Evolutionary conservation across 2,329 filamentous ascomycete genomes (phyloP), one percentile per base, ranked within the genome.

Genomic region (Fusarium tjaetaba): DNA sequence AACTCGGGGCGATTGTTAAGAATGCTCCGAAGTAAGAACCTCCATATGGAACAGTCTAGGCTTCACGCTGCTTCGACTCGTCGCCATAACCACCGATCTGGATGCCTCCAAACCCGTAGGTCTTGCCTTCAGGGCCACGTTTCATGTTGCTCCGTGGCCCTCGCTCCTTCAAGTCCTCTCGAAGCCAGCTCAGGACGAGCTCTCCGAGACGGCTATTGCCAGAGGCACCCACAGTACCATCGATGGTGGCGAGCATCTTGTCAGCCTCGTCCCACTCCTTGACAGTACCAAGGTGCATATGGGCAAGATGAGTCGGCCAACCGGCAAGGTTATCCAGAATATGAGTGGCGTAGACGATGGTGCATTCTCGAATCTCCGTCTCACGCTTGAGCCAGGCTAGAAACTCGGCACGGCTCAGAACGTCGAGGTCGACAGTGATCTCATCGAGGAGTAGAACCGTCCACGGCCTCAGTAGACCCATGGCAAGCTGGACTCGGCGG

Each of bases 271-370:
- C 96, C 91, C 92, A 97, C 82, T 97, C 93, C 86, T 94, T 95
- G 71, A 98, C 92, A 71, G 88, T 90, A 34, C 96, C 96, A 52
- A 97, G 82, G 80, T 95, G 92, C 96, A 99, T 98, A 81, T 98
- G 96, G 56, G 97, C 95, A 42, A 99, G 86, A 83, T 99, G 95
- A 2, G 94, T 97, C 11, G 96, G 96, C 96, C 96, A 99, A 26
- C 92, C 91, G 2, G 95, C 95, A 57, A 99, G 85, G 81, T 98
- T 98, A 81, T 99, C 96, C 76, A 99, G 85, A 73, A 99, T 98
- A 83, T 99, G 96, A 20, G 96, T 99, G 13, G 96, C 96, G 81
- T 99, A 99, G 36, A 99, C 95, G 77, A 99, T 94, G 9, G 96
- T 98, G 80, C 95, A 98, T 43, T 90, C 87, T 60, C 96, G 87